A percentile compares a stretch with the other conserved stretches of the same genome.
These are phyloP conservation scores for Lactifluus piperatus DNA, from an alignment of 768 basidiomycete genomes.

Conservation along the genomic window DNA sequence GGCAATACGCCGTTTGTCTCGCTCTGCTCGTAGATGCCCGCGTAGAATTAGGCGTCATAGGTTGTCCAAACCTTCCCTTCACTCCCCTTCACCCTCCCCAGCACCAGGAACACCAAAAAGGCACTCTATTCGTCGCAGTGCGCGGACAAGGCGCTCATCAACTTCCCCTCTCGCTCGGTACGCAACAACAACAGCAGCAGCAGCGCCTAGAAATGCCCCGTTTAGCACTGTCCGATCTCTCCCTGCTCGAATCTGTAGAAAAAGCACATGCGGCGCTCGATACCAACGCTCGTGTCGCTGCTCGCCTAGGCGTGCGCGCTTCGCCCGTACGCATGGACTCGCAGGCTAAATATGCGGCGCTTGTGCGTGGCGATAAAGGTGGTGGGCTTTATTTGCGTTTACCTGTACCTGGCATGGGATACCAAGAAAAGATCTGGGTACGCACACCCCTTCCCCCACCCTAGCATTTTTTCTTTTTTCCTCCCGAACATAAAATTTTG, in stretches of 20 bases:
- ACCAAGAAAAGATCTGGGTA: constrained; percentile 96
- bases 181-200: background rate
- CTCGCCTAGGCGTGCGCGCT: constrained; percentile 54
- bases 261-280: constrained; percentile 85
- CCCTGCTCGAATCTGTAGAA: constrained; percentile 89
- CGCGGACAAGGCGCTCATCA: constrained; percentile 78
- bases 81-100: constrained; percentile 23
- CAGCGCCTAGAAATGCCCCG: constrained; percentile 43
- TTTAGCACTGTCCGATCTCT: constrained; percentile 40
- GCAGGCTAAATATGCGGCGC: constrained; percentile 89
- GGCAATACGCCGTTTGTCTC: constrained; percentile 54
- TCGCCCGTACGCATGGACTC: constrained; percentile 83
- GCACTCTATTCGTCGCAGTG: constrained; percentile 83
- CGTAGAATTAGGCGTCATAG: constrained; percentile 49
- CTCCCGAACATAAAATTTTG: no score
- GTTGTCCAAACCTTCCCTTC: constrained; percentile 78
- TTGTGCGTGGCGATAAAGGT: constrained; percentile 73
- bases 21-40: constrained; percentile 43
- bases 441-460: constrained; percentile 14
- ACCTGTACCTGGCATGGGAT: constrained; percentile 67
- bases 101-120: constrained; percentile 27
- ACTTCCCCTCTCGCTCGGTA: constrained; percentile 44
- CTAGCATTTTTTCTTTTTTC: background rate
- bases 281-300: constrained; percentile 67
- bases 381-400: constrained; percentile 65